phyloP scores from a whole-genome alignment of 176 grass and related monocot species.

The Urochloa ruziziensis region DNA sequence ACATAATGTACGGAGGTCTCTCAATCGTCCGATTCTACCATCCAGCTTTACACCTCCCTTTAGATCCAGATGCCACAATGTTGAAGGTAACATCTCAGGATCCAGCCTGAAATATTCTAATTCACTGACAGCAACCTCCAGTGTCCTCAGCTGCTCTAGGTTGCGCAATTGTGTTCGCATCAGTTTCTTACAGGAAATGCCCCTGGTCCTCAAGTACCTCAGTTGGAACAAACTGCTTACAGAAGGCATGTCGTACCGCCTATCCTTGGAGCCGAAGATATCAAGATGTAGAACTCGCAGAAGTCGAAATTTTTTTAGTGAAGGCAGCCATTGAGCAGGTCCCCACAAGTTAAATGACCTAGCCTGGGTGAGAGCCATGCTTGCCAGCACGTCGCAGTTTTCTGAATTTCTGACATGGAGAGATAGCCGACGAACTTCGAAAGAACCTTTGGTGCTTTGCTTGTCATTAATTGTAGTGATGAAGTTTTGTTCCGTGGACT shows the following conservation, averaged over 20 bases:
- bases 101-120: neutral
- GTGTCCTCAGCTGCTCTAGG: neutral
- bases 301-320: no score
- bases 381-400: no score
- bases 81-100: neutral
- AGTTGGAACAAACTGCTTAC: neutral
- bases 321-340: no score
- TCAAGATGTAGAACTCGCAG: no score
- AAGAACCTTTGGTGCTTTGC: no score
- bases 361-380: no score
- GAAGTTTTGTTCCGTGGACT: no score
- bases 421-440: no score
- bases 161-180: neutral
- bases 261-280: neutral
- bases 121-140: neutral
- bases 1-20: no score
- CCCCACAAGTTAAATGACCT: no score
- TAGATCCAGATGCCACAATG: neutral
- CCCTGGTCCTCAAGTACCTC: neutral
- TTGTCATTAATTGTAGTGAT: no score
- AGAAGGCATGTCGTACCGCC: neutral
- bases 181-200: neutral
- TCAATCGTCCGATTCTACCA: neutral
- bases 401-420: no score
- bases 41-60: accelerated